A percentile compares a stretch with the other conserved stretches of the same genome.
Conservation (phyloP, 495 filamentous ascomycete genomes). For the Choiromyces venosus region DNA sequence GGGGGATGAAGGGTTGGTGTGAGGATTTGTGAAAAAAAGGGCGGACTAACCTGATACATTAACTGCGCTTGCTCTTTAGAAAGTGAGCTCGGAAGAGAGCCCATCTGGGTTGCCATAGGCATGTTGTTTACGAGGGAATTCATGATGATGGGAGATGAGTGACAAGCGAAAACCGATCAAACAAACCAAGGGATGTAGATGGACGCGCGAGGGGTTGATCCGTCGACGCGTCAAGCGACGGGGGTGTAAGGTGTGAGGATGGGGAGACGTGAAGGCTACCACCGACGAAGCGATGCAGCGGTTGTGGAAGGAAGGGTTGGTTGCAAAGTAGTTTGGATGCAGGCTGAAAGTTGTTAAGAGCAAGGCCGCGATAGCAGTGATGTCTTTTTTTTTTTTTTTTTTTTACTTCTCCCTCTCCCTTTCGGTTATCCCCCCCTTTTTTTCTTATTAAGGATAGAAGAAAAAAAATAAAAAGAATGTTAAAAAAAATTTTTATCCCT, state of each 20-base stretch:
- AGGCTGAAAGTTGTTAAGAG: background rate
- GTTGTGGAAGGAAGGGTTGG: background rate
- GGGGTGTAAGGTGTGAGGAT: background rate
- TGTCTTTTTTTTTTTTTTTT: background rate
- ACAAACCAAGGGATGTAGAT: background rate
- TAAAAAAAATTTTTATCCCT: background rate
- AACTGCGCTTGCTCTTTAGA: constrained; percentile 38
- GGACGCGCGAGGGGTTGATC: background rate
- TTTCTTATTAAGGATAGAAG: background rate
- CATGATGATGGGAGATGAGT: constrained; percentile 24
- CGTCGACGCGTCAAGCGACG: background rate
- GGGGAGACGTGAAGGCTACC: background rate
- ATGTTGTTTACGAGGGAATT: constrained; percentile 40
- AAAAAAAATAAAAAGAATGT: background rate
- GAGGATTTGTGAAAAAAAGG: constrained; percentile 10
- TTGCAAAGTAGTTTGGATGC: background rate
- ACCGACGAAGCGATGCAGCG: background rate
- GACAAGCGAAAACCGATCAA: background rate
- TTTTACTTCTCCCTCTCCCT: background rate
- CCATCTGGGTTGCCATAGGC: constrained; percentile 31
- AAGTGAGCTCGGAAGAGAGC: constrained; percentile 28
- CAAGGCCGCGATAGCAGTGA: background rate
- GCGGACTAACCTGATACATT: constrained; percentile 34
- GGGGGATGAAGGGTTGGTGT: constrained; percentile 3
- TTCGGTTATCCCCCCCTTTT: background rate